These are phyloP conservation scores for Sorghum bicolor DNA, from an alignment of 176 grass and related monocot genomes.

Conservation along the genomic window DNA sequence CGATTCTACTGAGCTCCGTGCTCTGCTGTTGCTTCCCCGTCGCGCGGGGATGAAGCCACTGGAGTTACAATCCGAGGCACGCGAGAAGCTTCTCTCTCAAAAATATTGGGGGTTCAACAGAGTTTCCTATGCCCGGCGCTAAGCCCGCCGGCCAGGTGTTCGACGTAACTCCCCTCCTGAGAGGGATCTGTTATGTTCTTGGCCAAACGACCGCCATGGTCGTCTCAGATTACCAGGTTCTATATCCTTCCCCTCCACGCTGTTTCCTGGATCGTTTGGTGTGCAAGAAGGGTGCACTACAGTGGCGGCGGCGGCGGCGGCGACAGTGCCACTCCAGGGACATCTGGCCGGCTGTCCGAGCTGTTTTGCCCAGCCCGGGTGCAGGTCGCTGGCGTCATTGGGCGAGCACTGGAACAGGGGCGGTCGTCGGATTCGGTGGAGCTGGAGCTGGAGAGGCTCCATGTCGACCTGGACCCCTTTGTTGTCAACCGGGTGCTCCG, in stretches of 20 bases:
- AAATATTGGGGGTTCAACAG: not conserved
- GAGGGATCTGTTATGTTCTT: constrained; percentile 65
- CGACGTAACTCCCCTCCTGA: constrained; percentile 37
- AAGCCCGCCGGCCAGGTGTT: constrained; percentile 24
- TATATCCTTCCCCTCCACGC: not conserved
- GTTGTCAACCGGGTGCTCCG: constrained; percentile 55
- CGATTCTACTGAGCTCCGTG: not conserved
- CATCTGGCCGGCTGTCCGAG: not conserved
- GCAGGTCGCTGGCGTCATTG: constrained; percentile 25
- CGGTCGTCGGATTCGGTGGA: constrained; percentile 34
- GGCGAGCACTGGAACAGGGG: constrained; percentile 24
- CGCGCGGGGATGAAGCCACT: not conserved
- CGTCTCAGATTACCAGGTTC: constrained; percentile 26
- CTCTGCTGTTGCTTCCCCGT: not conserved
- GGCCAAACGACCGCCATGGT: constrained; percentile 39
- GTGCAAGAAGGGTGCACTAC: not conserved
- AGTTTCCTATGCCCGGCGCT: not conserved
- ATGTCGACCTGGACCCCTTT: constrained; percentile 50
- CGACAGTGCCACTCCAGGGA: not conserved
- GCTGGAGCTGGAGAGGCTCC: constrained; percentile 50
- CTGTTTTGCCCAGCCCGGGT: constrained; percentile 23
- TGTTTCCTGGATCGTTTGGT: constrained; percentile 24
- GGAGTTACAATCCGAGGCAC: not conserved
- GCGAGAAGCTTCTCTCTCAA: not conserved
- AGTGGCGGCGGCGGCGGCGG: not conserved